Evolutionary conservation across 116 monocot species (phyloP), one percentile per base, ranked within the genome.

Genomic region (Iris pallida): DNA sequence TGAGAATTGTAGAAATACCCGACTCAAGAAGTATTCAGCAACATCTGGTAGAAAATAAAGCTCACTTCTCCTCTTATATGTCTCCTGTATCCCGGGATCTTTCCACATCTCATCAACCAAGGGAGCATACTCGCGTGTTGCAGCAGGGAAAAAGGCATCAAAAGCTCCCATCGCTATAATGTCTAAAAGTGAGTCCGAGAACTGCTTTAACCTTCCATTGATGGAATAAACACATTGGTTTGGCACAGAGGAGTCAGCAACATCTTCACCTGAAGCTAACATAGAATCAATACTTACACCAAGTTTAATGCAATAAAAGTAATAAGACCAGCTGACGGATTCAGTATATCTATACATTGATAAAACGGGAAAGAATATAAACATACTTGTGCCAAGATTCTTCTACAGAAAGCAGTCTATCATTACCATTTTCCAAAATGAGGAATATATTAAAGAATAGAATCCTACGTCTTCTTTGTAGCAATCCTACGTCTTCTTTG

Each of bases 71-170:
- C 95, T 81, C 84, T 84, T 95, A 69, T 86, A 95, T 40, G 95
- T 95, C 73, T 91, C 95, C 57, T 89, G 86, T 65, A 95, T 82
- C 57, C 91, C 91, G 57, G 78, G 80, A 80, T 91, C 88, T 68
- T 64, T 88, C 95, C 91, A 95, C 75, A 95, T 83, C 71, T 95
- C 91, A 69, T 95, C 91, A 72, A 88, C 91, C 61, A 86, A 66
- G 44, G 88, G 91, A 73, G 95, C 95, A 81, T 95, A 95, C 70
- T 95, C 95, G 52, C 91, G 83, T 65, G 95, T 95, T 60, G 95
- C 91, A 14, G 95, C 91, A 53, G 95, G 95, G 51, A 91, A 95
- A 72, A 91, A 95, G 12, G 95, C 86, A 71, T 95, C 95, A 52
- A 95, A 75, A 59, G 91, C 88, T 42, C 95, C 95, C 88, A 83